A percentile compares a stretch with the other conserved stretches of the same genome.
Evolutionary conservation across 208 protist species (phyloP).

Genomic region (Phytomonas sp.): DNA sequence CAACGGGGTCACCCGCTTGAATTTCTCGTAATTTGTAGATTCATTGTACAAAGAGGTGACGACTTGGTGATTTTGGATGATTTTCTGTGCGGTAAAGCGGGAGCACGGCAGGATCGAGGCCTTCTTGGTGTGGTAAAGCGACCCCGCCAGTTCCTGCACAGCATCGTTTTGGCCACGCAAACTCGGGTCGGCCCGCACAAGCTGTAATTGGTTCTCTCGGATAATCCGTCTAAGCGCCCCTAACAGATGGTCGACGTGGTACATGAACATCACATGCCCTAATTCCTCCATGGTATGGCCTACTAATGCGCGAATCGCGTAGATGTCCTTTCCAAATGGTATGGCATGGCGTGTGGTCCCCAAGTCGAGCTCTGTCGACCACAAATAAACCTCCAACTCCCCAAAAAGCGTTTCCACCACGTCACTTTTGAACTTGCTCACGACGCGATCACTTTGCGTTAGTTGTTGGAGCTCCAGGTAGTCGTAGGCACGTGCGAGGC

Average conservation of each 20-base stretch:
- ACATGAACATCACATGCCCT: constrained; percentile 77
- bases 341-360: constrained; percentile 30
- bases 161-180: constrained; percentile 4
- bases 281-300: constrained; percentile 78
- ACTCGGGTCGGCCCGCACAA: constrained; percentile 41
- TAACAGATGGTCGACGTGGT: constrained; percentile 57
- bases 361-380: constrained; percentile 52
- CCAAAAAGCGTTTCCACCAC: constrained; percentile 85
- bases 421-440: constrained; percentile 90
- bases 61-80: constrained; percentile 6
- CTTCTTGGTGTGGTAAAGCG: background rate
- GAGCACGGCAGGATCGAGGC: background rate
- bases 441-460: constrained; percentile 56
- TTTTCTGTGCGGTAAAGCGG: background rate
- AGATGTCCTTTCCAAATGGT: constrained; percentile 59
- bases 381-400: constrained; percentile 79
- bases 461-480: constrained; percentile 70
- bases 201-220: constrained; percentile 66
- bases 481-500: constrained; percentile 75
- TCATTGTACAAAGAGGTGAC: constrained; percentile 36
- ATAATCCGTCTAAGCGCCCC: constrained; percentile 57
- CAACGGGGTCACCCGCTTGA: constrained; percentile 44
- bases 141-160: background rate
- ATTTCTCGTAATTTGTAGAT: constrained; percentile 67
- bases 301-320: constrained; percentile 59